A percentile compares a stretch with the other conserved stretches of the same genome.
Conservation (phyloP, 2,329 filamentous ascomycete genomes). For the Colletotrichum lentis region DNA sequence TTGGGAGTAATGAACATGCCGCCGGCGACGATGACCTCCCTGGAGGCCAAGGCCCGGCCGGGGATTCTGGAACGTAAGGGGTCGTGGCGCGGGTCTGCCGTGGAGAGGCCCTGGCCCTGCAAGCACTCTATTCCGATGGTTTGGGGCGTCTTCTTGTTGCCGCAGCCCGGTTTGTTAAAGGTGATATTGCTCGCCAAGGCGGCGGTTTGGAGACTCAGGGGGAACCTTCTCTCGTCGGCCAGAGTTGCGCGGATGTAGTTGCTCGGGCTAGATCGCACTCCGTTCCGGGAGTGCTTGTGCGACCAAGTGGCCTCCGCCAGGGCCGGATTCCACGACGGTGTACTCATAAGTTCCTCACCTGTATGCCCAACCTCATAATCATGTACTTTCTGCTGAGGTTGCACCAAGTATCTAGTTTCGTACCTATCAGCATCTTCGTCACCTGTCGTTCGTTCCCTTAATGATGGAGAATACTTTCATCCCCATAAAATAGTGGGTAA, state of each 20-base stretch:
- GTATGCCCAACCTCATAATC: no score
- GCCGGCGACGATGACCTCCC: slow-evolving; percentile 59
- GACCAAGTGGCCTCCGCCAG: slow-evolving; percentile 59
- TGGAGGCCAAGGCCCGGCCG: slow-evolving; percentile 44
- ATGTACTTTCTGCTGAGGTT: no score
- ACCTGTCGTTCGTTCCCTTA: no score
- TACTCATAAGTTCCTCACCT: slow-evolving; percentile 54
- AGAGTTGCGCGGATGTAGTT: slow-evolving; percentile 30
- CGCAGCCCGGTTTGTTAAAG: slow-evolving; percentile 45
- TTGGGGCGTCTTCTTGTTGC: slow-evolving; percentile 40
- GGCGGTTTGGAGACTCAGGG: slow-evolving; percentile 62
- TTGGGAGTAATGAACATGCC: slow-evolving; percentile 57
- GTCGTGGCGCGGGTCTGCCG: slow-evolving; percentile 49
- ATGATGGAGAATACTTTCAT: no score
- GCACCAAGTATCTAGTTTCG: no score
- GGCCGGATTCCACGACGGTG: slow-evolving; percentile 68
- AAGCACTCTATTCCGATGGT: slow-evolving; percentile 55
- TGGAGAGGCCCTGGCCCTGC: slow-evolving; percentile 48
- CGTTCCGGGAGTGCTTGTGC: slow-evolving; percentile 42
- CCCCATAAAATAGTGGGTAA: no score
- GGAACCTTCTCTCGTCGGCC: slow-evolving; percentile 50
- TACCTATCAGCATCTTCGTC: no score
- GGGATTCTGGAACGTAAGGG: slow-evolving; percentile 39
- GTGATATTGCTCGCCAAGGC: slow-evolving; percentile 55
- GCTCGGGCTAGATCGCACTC: slow-evolving; percentile 42